phyloP scores from a whole-genome alignment of 2,329 filamentous ascomycete genomes.

The Pseudocercospora pini-densiflorae region DNA sequence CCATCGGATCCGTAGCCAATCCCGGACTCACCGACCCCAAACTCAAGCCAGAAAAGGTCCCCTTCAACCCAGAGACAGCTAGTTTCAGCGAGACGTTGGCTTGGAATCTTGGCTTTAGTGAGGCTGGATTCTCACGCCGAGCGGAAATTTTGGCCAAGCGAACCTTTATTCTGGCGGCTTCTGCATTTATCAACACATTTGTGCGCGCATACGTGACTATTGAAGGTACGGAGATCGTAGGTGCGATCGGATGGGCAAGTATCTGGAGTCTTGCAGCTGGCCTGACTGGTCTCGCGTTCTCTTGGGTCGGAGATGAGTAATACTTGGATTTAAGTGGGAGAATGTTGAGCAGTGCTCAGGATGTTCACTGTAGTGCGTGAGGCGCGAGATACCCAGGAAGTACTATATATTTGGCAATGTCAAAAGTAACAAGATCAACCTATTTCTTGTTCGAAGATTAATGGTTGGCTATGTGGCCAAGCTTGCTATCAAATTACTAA shows the following conservation, averaged over 20 bases:
- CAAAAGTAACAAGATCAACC: not conserved
- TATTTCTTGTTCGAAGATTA: not conserved
- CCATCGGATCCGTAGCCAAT: slow-evolving; percentile 51
- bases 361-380: not conserved
- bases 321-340: not conserved
- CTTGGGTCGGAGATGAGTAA: slow-evolving; percentile 52
- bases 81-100: slow-evolving; percentile 71
- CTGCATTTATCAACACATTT: slow-evolving; percentile 60
- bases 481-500: no score
- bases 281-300: slow-evolving; percentile 62
- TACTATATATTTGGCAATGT: not conserved
- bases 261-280: slow-evolving; percentile 73
- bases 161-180: slow-evolving; percentile 53
- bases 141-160: slow-evolving; percentile 64
- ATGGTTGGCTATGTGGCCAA: not conserved
- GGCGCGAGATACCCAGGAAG: slow-evolving; percentile 2
- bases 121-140: slow-evolving; percentile 70
- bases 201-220: slow-evolving; percentile 70
- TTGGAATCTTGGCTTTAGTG: slow-evolving; percentile 64
- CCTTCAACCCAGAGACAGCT: slow-evolving; percentile 68
- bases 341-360: slow-evolving; percentile 5
- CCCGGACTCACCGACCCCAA: slow-evolving; percentile 32
- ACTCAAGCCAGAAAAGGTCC: slow-evolving; percentile 47
- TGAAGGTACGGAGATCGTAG: slow-evolving; percentile 69
- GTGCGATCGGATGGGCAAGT: slow-evolving; percentile 72